Evolutionary conservation across 768 basidiomycete genomes (phyloP), one percentile per base, ranked within the genome.

Genomic region (Kwoniella botswanensis): DNA sequence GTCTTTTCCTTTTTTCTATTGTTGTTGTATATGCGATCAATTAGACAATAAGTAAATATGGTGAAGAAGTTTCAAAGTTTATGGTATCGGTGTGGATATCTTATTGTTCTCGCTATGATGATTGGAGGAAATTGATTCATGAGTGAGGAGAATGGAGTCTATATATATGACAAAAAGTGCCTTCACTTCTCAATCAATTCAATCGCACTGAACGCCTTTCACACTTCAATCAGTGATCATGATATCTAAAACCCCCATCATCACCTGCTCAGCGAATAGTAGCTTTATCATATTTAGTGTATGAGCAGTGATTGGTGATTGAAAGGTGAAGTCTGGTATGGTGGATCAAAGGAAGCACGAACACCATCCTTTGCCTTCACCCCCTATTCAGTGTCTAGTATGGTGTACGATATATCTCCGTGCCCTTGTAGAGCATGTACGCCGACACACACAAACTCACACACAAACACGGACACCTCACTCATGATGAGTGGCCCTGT

Each of bases 281-380:
- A 35, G 35, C 53, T 52, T 29, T 56, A 35, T 5, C 18, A 54
- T 3, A 63, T 52, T 43, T 65, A 17, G 13, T 22, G 7, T 7
- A 13, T 29, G 13, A 59, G 7, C 2, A 15, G 22, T 43, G 65
- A 67, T 50, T 17, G 35, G 65, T 59, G 65, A 67, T 42, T 67
- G 65, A 67, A 67, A 57, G 55, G 56, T 52, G 65, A 67, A 67
- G 57, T 43, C 22, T 26, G 43, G n/a, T 7, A 21, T 21, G 55
- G 55, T 56, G 21, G 26, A 18, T 50, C 46, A 50, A 50, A 50
- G 46, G 46, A 50, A 50, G 46, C 18, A 35, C 46, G 3, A 50
- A 50, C 46, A 50, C 46, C 13, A 4, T 50, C 46, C 46, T 50
- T 50, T 50, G 46, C 46, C 18, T 50, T 50, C 46, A 50, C 18